Conservation (phyloP, 2,329 filamentous ascomycete species). For the Cordyceps cateniannulata region DNA sequence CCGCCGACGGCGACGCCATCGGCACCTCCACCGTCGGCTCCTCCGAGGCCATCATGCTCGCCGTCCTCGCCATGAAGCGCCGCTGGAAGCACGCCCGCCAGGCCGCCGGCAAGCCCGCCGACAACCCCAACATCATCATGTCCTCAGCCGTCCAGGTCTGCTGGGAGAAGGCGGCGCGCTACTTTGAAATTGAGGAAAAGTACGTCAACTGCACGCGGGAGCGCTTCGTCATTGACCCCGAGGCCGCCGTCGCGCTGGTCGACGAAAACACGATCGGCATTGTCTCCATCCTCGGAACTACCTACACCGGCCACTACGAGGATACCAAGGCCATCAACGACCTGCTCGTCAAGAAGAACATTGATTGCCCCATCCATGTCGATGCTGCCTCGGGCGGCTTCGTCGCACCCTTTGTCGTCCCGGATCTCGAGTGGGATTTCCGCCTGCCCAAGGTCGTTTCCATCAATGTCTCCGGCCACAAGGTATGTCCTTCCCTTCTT, state of each 20-base stretch:
- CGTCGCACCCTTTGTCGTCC: slow-evolving; percentile 84
- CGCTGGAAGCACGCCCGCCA: slow-evolving; percentile 83
- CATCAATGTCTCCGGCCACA: slow-evolving; percentile 93
- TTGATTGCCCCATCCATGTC: slow-evolving; percentile 86
- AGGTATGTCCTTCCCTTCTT: slow-evolving; percentile 35
- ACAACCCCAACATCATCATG: slow-evolving; percentile 90
- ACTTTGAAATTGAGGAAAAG: slow-evolving; percentile 91
- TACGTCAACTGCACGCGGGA: slow-evolving; percentile 59
- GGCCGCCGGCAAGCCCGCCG: slow-evolving; percentile 72
- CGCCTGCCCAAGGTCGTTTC: slow-evolving; percentile 80
- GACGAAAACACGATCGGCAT: slow-evolving; percentile 81
- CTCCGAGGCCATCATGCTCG: slow-evolving; percentile 82
- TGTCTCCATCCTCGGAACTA: slow-evolving; percentile 83
- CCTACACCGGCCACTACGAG: slow-evolving; percentile 94
- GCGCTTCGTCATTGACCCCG: slow-evolving; percentile 57
- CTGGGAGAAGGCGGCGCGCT: slow-evolving; percentile 88
- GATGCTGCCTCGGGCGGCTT: slow-evolving; percentile 91
- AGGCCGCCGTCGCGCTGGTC: slow-evolving; percentile 52
- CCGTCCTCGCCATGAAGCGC: slow-evolving; percentile 87
- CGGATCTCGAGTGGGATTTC: slow-evolving; percentile 86
- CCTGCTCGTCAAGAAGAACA: slow-evolving; percentile 63
- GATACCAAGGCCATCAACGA: slow-evolving; percentile 91
- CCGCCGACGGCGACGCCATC: slow-evolving; percentile 58
- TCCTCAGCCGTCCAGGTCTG: slow-evolving; percentile 93
- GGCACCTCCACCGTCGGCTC: slow-evolving; percentile 86